phyloP scores from a whole-genome alignment of 2,329 filamentous ascomycete species.

The Graphilbum ipis-grandicollis region DNA sequence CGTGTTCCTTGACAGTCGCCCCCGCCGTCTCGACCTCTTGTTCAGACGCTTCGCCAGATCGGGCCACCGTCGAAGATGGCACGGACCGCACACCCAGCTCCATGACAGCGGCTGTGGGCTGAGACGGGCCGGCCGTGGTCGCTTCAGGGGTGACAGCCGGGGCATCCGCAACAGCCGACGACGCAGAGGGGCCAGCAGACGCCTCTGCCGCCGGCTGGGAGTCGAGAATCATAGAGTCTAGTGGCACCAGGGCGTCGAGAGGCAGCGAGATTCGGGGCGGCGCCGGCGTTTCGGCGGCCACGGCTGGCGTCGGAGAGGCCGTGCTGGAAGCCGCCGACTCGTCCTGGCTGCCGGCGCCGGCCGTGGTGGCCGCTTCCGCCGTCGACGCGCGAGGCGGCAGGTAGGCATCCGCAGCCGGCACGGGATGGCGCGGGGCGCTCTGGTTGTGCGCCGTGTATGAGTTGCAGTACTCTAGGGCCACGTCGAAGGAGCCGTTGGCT shows the following conservation, averaged over 20 bases:
- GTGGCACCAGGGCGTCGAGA: not conserved
- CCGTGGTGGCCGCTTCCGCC: no score
- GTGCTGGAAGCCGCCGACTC: not conserved
- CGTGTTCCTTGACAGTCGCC: no score
- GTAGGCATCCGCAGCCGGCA: conserved; percentile 42
- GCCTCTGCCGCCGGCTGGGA: no score
- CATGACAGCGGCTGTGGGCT: not conserved
- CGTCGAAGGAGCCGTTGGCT: conserved; percentile 46
- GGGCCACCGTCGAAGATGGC: not conserved
- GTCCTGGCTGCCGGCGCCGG: no score
- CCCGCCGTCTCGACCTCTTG: not conserved
- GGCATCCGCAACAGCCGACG: no score
- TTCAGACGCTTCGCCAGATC: not conserved
- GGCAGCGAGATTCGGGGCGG: not conserved
- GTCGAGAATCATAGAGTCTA: conserved; percentile 18
- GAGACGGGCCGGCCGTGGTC: no score
- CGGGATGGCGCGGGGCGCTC: conserved; percentile 45
- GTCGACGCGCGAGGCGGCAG: conserved; percentile 11
- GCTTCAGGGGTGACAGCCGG: not conserved
- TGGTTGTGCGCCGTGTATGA: conserved; percentile 40
- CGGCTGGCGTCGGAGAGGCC: not conserved
- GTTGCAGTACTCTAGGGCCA: conserved; percentile 58
- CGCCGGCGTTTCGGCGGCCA: no score
- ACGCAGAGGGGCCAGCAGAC: no score
- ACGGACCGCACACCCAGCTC: not conserved